Conservation (phyloP, 257 asterid genomes). For the Rhazya stricta region DNA sequence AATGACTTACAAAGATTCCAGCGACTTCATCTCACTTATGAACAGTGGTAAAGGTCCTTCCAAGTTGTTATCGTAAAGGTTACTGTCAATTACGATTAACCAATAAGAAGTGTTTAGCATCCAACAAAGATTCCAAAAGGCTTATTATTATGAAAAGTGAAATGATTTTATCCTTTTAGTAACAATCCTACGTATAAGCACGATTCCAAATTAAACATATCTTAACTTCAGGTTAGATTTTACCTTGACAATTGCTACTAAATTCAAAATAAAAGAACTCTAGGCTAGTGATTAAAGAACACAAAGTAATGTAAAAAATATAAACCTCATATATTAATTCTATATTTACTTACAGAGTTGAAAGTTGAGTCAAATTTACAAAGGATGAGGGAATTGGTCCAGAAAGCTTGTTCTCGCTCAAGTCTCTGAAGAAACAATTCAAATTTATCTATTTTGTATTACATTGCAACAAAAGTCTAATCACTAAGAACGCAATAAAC, state of each 20-base stretch:
- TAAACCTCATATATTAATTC: too few relatives aligned
- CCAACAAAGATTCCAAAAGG: neutral
- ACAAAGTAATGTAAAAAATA: too few relatives aligned
- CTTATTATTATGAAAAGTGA: neutral
- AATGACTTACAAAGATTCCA: neutral
- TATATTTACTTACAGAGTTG: conserved; percentile 2
- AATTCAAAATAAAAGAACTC: too few relatives aligned
- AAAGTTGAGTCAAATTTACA: neutral
- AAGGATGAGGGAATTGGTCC: conserved; percentile 10
- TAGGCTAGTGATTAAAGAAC: too few relatives aligned
- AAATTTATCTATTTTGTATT: neutral
- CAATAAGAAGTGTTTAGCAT: neutral
- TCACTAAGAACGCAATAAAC: too few relatives aligned
- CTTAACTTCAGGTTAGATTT: neutral
- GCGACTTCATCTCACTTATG: neutral
- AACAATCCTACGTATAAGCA: too few relatives aligned
- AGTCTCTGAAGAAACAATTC: neutral
- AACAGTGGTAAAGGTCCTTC: conserved; percentile 6
- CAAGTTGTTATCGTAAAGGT: neutral
- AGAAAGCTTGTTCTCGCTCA: neutral
- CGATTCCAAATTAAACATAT: too few relatives aligned
- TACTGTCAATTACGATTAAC: neutral
- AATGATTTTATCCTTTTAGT: neutral
- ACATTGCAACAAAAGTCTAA: too few relatives aligned
- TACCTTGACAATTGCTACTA: too few relatives aligned